These are phyloP conservation scores for Plasmodium fragile DNA, from an alignment of 169 alveolate species.

Conservation along the genomic window DNA sequence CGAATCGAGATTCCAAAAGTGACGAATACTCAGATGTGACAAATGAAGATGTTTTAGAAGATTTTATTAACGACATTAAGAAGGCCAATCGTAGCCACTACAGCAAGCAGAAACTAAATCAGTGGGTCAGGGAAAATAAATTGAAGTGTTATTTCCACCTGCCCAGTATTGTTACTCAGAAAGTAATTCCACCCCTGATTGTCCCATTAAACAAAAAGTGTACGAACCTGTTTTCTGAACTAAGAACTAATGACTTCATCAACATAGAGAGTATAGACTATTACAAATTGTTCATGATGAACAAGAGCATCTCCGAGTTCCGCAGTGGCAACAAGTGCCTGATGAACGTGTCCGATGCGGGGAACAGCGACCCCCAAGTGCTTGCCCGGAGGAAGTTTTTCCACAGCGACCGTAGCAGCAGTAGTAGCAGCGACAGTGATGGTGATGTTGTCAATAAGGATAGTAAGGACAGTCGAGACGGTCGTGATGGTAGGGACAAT, in stretches of 20 bases:
- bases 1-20: not conserved
- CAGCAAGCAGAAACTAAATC: not conserved
- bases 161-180: slow-evolving; percentile 53
- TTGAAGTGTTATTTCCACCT: not conserved
- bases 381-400: not conserved
- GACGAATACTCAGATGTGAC: not conserved
- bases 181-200: slow-evolving; percentile 53
- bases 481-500: not conserved
- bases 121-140: not conserved
- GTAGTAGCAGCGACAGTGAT: not conserved
- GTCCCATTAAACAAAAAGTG: slow-evolving; percentile 37
- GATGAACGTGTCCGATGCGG: slow-evolving; percentile 9
- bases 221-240: slow-evolving; percentile 49
- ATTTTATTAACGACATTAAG: slow-evolving; percentile 18
- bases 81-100: not conserved
- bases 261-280: slow-evolving; percentile 40
- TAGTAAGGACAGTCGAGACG: not conserved
- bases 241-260: slow-evolving; percentile 28
- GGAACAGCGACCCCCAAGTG: not conserved
- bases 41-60: not conserved
- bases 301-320: slow-evolving; percentile 8
- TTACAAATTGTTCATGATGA: slow-evolving; percentile 38
- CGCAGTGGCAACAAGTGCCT: not conserved
- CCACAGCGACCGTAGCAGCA: not conserved
- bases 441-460: too few species aligned